Evolutionary conservation across 176 grass and related monocot genomes (phyloP), one percentile per base, ranked within the genome.

Genomic region (Cenchrus americanus): DNA sequence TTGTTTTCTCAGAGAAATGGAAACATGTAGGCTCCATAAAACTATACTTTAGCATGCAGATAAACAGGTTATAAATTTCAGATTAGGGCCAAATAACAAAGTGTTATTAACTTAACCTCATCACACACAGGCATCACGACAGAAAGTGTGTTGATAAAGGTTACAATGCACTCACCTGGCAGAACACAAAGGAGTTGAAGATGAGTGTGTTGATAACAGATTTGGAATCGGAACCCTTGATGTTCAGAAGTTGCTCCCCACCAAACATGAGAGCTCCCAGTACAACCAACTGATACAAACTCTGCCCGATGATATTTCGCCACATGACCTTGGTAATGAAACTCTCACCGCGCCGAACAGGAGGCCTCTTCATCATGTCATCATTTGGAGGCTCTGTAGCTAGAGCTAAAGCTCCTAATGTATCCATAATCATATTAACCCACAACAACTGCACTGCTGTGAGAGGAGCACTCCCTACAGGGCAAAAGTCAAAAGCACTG

Each of bases 381-480:
- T 98, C 89, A 77, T 90, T 89, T 65, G 95, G 95, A 18, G 95
- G 92, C 63, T 98, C 92, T 43, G 95, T 98, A 78, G 95, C 95
- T 10, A 95, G 84, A 65, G 95, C 95, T 88, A 98, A 89, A 69
- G 95, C 95, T 82, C 95, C 92, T 18, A 98, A 69, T 66, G 95
- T 98, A 61, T 98, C 95, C 95, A 98, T 98, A 71, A 98, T 98
- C 95, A 98, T 98, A 87, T 98, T 98, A 24, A 98, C 95, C 95
- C 95, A 98, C 84, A 98, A 83, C 80, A 98, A 41, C 81, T 98
- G 95, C 60, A 98, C 95, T 14, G 95, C 95, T 51, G 95, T 98
- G 10, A 98, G 92, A 61, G 95, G 95, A 88, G 95, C 84, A 53
- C 62, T 93, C 13, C 95, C 95, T 98, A 81, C 8, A 71, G 83